Conservation (phyloP, 2,329 filamentous ascomycete species). For the Erysiphe pulchra region DNA sequence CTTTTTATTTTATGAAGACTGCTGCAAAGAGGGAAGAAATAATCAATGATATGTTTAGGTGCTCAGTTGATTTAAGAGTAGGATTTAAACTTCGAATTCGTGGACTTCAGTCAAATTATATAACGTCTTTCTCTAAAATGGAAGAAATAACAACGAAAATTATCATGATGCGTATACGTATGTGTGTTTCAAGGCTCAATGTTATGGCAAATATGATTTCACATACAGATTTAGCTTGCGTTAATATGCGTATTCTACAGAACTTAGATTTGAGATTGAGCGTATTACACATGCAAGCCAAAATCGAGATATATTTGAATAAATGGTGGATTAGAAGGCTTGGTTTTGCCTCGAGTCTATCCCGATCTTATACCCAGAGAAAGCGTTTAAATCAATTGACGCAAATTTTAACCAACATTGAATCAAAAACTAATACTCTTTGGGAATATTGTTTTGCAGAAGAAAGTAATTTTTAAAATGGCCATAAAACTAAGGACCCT, state of each 20-base stretch:
- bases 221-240: neutral
- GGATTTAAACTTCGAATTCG: neutral
- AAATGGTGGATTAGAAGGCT: constrained; percentile 1
- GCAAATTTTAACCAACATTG: neutral
- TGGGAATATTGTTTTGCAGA: neutral
- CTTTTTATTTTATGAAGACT: neutral
- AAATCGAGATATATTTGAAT: neutral
- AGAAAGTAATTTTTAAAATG: too few species aligned
- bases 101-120: neutral
- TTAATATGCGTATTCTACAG: neutral
- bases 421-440: neutral
- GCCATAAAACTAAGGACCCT: too few species aligned
- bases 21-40: neutral
- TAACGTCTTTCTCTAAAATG: neutral
- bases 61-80: neutral
- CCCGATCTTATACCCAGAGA: neutral
- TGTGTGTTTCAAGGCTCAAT: neutral
- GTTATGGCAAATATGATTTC: neutral
- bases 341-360: neutral
- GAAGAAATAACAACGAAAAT: neutral
- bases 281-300: neutral
- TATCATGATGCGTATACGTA: neutral
- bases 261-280: neutral
- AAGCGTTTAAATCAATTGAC: neutral
- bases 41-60: neutral